Conservation (phyloP, 345 rosid species). For the Ailanthus altissimus region DNA sequence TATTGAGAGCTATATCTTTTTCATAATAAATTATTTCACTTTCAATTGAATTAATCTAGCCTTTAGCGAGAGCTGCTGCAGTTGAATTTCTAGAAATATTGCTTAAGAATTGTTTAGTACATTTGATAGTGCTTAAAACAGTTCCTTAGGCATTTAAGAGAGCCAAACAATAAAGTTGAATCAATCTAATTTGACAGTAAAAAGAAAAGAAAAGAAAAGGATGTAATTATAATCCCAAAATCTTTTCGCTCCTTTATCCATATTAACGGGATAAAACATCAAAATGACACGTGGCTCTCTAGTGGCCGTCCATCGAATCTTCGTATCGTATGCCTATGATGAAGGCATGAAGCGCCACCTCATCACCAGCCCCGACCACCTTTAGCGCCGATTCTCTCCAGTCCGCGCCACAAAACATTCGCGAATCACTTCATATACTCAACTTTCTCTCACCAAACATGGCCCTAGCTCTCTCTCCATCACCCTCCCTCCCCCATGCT, state of each 20-base stretch:
- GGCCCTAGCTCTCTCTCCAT: conserved; percentile 33
- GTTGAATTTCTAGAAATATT: too few species aligned
- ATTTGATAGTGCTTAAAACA: too few species aligned
- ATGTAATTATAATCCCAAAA: too few species aligned
- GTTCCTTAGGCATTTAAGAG: too few species aligned
- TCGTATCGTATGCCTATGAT: not conserved
- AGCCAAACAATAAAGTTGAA: too few species aligned
- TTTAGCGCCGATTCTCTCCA: conserved; percentile 42
- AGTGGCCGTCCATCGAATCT: not conserved
- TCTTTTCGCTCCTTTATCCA: conserved; percentile 6
- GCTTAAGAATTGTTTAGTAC: too few species aligned
- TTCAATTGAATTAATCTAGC: too few species aligned
- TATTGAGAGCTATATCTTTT: too few species aligned
- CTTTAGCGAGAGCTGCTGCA: too few species aligned
- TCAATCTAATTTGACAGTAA: too few species aligned
- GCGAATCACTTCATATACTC: not conserved
- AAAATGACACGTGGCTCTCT: conserved; percentile 43
- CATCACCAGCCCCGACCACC: conserved; percentile 31
- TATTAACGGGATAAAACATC: not conserved
- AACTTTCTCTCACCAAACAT: conserved; percentile 27
- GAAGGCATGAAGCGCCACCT: conserved; percentile 42
- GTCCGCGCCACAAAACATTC: conserved; percentile 14
- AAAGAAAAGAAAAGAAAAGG: too few species aligned
- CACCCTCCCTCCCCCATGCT: conserved; percentile 48
- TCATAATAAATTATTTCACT: too few species aligned